Evolutionary conservation across 768 basidiomycete species (phyloP), one percentile per base, ranked within the genome.

Genomic region (Hemileccinum rubropunctum): DNA sequence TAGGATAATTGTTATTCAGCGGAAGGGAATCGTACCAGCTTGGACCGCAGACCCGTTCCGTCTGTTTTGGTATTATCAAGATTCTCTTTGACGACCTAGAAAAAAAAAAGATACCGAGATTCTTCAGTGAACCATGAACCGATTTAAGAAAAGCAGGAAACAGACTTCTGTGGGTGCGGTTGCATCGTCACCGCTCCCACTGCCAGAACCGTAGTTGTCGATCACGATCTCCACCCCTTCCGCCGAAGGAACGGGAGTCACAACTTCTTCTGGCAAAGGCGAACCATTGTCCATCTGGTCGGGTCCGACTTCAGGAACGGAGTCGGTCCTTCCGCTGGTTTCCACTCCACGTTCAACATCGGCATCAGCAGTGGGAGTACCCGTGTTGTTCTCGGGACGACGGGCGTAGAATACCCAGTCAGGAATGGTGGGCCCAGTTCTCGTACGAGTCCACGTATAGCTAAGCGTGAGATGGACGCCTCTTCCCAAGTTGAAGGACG

Each of bases 401-500:
- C 70, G 69, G 1, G 63, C 58, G 47, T 66, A 66, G 4, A 69
- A 48, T 6, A 79, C 50, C 80, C 80, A 81, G 33, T 82, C 80
- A 9, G 77, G 77, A 42, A 53, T 6, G 12, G 27, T 27, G 27
- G 53, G 40, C 11, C 60, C 68, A 14, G 66, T 61, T 32, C 64
- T 60, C 10, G 68, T 69, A 32, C 60, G 63, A 2, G 74, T 77
- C 60, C 73, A 69, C 1, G 79, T 78, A 12, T 61, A 60, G 8
- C 76, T 70, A 12, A 82, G 52, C 9, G 78, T 77, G 4, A 76
- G 74, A 12, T 73, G 70, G 20, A 76, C 65, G 10, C 59, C 76
- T 42, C 74, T 72, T 11, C 82, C 76, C 17, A 80, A 59, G 35
- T 73, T 79, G 67, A 86, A 84, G 66, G 81, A 81, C 3, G 84